Base-by-base conservation (phyloP, 345 rosid genomes). In the Kernera saxatilis region DNA sequence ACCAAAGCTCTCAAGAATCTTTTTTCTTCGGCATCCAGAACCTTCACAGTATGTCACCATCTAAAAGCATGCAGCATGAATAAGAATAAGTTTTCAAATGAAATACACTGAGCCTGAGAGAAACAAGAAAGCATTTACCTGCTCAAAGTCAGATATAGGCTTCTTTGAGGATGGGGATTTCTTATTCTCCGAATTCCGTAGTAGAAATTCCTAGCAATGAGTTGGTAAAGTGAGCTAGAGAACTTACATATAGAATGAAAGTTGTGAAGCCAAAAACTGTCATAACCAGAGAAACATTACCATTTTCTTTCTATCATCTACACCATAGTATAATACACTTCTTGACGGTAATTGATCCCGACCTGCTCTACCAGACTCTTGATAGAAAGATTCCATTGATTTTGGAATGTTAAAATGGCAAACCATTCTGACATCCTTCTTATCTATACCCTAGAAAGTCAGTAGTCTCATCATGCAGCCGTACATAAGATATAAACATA, bases 281-380 rank as follows among this genome's bases (percentile, higher is more conserved):
- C 39, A 46, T 18, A 58, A 73, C 55, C 49, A 36, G 44, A 46
- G 40, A 30, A 65, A 75, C 77, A 13, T 67, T 57, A 94, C 99
- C 96, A 89, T 91, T 82, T 77, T 88, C 77, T 80, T 88, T 67
- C 89, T 85, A 73, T 94, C 99, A 73, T 91, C 97, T 7, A 86
- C 76, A 71, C 99, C 97, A 77, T 94, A 91, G 83, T 94, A 94
- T 77, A 94, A 77, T 64, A 94, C 57, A 79, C 99, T 91, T 78
- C 81, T 80, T 15, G 89, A 89, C 19, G 93, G 89, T 81, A 83
- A 63, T 58, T 94, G 97, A 87, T 94, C 97, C 15, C 97, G 95
- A 59, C 99, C 97, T 40, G 96, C 99, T 83, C 99, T 85, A 50
- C 99, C 99, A 5, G 99, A 94, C 72, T 94, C 99, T 84, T 94